These are phyloP conservation scores for Vicia sativa DNA, from an alignment of 306 rosid species.

Conservation along the genomic window DNA sequence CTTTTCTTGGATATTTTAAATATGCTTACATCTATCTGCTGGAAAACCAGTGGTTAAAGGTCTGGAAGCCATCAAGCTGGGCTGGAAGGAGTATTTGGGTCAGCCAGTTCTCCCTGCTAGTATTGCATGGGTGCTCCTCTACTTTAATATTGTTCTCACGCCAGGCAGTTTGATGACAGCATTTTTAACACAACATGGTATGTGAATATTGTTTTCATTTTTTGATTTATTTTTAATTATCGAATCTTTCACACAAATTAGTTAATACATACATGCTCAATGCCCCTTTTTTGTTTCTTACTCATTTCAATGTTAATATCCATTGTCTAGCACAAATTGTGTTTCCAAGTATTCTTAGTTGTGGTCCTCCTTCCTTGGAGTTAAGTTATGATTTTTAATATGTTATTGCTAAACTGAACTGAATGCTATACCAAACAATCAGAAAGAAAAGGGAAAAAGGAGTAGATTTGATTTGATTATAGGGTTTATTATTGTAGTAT, in stretches of 20 bases:
- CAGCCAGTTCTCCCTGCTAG: slow-evolving; percentile 99
- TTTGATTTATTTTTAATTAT: neutral
- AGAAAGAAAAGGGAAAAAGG: slow-evolving; percentile 17
- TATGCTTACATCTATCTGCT: slow-evolving; percentile 38
- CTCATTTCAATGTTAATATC: slow-evolving; percentile 13
- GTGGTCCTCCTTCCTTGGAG: slow-evolving; percentile 2
- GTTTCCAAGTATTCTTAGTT: neutral
- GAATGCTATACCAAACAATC: slow-evolving; percentile 18
- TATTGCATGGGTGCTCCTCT: slow-evolving; percentile 85
- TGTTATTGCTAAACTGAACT: slow-evolving; percentile 8
- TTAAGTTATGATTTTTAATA: slow-evolving; percentile 1
- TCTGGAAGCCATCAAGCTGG: slow-evolving; percentile 78
- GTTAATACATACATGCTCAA: neutral
- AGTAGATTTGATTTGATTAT: slow-evolving; percentile 21
- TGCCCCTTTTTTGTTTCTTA: neutral
- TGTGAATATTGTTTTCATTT: slow-evolving; percentile 7
- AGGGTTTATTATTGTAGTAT: slow-evolving; percentile 8
- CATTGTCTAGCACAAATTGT: slow-evolving; percentile 6
- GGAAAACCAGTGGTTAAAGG: slow-evolving; percentile 67
- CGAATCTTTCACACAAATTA: slow-evolving; percentile 9
- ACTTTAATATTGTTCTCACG: slow-evolving; percentile 83
- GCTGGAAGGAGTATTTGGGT: slow-evolving; percentile 90
- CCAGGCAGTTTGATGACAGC: slow-evolving; percentile 99
- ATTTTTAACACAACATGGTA: slow-evolving; percentile 88
- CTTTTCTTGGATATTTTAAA: slow-evolving; percentile 11